phyloP scores from a whole-genome alignment of 2,329 filamentous ascomycete species.

The Aspergillus clavatus region DNA sequence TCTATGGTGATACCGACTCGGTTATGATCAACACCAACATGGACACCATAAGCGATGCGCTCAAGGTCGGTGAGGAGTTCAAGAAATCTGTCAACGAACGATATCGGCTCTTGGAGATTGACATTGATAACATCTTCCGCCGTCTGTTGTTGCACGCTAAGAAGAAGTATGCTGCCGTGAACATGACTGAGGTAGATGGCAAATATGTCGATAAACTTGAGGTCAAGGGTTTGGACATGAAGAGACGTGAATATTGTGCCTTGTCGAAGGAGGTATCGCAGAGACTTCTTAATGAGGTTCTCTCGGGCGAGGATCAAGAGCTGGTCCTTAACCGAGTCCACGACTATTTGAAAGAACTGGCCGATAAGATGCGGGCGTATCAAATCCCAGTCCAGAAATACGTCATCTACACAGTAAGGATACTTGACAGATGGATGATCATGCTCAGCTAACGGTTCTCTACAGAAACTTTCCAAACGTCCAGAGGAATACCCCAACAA shows the following conservation, averaged over 20 bases:
- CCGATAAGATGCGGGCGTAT: conserved; percentile 78
- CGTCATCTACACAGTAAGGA: conserved; percentile 76
- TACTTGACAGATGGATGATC: neutral
- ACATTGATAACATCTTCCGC: conserved; percentile 96
- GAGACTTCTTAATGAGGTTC: conserved; percentile 84
- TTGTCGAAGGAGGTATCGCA: conserved; percentile 93
- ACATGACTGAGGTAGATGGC: conserved; percentile 81
- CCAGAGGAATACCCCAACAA: conserved; percentile 92
- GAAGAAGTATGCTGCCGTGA: conserved; percentile 98
- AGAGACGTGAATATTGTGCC: conserved; percentile 90
- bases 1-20: conserved; percentile 98
- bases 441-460: conserved; percentile 13
- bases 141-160: conserved; percentile 91
- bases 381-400: conserved; percentile 76
- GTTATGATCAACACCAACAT: conserved; percentile 99
- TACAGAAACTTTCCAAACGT: conserved; percentile 79
- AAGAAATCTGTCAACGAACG: conserved; percentile 91
- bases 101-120: conserved; percentile 90
- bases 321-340: conserved; percentile 84
- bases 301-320: conserved; percentile 90
- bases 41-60: conserved; percentile 82
- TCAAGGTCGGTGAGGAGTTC: conserved; percentile 91
- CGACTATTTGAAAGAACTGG: conserved; percentile 82
- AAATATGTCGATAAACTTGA: conserved; percentile 93
- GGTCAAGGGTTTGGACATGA: conserved; percentile 98